A percentile compares a stretch with the other conserved stretches of the same genome.
Conservation (phyloP, 306 rosid genomes). For the Spatholobus suberectus region DNA sequence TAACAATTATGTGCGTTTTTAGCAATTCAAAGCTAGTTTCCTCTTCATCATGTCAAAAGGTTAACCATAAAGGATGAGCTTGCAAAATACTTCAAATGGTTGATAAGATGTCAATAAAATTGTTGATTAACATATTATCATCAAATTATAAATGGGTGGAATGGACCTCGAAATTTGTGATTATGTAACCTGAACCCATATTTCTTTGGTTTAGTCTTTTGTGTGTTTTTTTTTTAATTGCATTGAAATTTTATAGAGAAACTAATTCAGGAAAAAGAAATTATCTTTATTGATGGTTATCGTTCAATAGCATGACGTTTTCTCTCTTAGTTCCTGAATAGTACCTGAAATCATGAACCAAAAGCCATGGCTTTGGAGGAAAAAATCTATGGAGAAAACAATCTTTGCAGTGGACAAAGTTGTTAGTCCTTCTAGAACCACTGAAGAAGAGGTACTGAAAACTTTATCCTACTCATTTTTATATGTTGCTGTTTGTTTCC, state of each 20-base stretch:
- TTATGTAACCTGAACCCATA: neutral
- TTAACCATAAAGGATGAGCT: neutral
- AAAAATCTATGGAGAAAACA: constrained; percentile 68
- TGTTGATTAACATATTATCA: neutral
- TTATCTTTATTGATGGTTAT: constrained; percentile 9
- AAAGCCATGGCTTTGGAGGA: constrained; percentile 80
- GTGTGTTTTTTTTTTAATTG: neutral
- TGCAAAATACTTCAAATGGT: constrained; percentile 10
- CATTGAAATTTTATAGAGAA: constrained; percentile 2
- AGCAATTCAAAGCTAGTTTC: neutral
- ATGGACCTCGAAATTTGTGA: neutral
- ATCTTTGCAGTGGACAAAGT: constrained; percentile 51
- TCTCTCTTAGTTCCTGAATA: constrained; percentile 34
- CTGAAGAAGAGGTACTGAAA: constrained; percentile 62
- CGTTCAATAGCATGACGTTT: neutral
- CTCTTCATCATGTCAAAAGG: neutral
- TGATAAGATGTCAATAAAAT: neutral
- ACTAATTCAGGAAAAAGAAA: neutral
- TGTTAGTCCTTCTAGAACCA: constrained; percentile 46
- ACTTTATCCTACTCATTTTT: neutral
- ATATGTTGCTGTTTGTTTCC: constrained; percentile 22
- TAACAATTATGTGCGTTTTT: neutral
- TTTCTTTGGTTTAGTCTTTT: neutral
- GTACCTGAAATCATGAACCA: constrained; percentile 66
- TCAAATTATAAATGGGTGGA: neutral